Base-by-base conservation (phyloP, 2,329 filamentous ascomycete genomes). In the Fusarium begoniae region DNA sequence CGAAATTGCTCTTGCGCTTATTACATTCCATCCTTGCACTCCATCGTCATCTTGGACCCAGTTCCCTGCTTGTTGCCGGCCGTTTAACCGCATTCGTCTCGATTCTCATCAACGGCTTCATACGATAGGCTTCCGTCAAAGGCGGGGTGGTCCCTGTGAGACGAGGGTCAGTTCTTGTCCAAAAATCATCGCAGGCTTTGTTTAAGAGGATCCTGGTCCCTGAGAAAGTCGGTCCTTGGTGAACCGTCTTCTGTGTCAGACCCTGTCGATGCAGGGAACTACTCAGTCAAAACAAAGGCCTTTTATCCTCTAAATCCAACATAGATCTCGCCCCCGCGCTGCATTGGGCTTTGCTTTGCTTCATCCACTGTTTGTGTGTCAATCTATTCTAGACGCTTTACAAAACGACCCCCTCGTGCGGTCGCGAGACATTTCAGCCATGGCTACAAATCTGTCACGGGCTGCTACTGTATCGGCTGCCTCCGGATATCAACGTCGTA, bases 211-310 rank as follows among this genome's bases (percentile, higher is more conserved):
- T 68, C 73, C 74, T 65, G 61, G 73, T 63, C 74, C 74, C 76
- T 70, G 61, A 57, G 65, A 66, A 56, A 48, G 57, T 73, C 69
- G 62, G 45, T 61, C 38, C 63, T 51, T 71, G 68, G 70, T 78
- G 77, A 78, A 77, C 75, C 77, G 61, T 74, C 57, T 77, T 66
- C 63, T 73, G 75, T 76, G 70, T 78, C 77, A 78, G 77, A 78
- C 77, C 74, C 77, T 78, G 77, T 78, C 69, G 30, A 70, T 63
- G 63, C 72, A 72, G 69, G 72, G 67, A 66, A 71, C 44, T 63
- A 58, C 57, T 62, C 68, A 57, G 67, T 75, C 76, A 76, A 72
- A 65, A 70, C 68, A 67, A 67, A 63, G 62, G 32, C 24, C 38
- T 66, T 44, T 54, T 70, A 41, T 58, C 44, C 67, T 75, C 65